Conservation (phyloP, 2,329 filamentous ascomycete species). For the Emergomyces orientalis region DNA sequence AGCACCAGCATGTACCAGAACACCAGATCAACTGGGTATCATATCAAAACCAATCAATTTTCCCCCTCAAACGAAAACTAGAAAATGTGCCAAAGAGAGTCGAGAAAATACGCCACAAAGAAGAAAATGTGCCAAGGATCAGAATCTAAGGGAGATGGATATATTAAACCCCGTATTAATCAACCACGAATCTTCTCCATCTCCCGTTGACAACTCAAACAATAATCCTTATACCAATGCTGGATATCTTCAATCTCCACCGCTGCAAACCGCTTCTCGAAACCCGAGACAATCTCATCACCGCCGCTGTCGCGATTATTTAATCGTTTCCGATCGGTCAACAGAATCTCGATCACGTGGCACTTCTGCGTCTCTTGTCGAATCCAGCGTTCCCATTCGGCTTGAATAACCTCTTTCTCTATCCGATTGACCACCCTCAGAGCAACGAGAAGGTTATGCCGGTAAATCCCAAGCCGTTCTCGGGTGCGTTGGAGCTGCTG, state of each 20-base stretch:
- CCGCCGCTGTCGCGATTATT: constrained; percentile 17
- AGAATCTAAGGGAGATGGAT: background rate
- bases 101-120: constrained; percentile 10
- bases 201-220: constrained; percentile 49
- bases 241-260: constrained; percentile 38
- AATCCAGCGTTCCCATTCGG: constrained; percentile 93
- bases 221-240: constrained; percentile 53
- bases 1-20: background rate
- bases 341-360: constrained; percentile 48
- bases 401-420: constrained; percentile 73
- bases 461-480: constrained; percentile 70
- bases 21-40: constrained; percentile 9
- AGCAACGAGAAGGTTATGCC: constrained; percentile 84
- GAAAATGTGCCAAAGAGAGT: constrained; percentile 11
- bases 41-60: background rate
- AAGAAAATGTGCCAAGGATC: constrained; percentile 11
- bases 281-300: constrained; percentile 18
- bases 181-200: constrained; percentile 23
- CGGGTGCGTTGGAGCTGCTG: constrained; percentile 67
- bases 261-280: constrained; percentile 26
- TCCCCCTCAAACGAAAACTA: constrained; percentile 7
- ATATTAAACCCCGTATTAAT: constrained; percentile 17
- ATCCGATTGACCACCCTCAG: constrained; percentile 83
- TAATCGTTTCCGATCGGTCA: constrained; percentile 24
- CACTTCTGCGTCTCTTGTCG: constrained; percentile 69